Evolutionary conservation across 768 basidiomycete genomes (phyloP), one percentile per base, ranked within the genome.

Genomic region (Inosperma sp.): DNA sequence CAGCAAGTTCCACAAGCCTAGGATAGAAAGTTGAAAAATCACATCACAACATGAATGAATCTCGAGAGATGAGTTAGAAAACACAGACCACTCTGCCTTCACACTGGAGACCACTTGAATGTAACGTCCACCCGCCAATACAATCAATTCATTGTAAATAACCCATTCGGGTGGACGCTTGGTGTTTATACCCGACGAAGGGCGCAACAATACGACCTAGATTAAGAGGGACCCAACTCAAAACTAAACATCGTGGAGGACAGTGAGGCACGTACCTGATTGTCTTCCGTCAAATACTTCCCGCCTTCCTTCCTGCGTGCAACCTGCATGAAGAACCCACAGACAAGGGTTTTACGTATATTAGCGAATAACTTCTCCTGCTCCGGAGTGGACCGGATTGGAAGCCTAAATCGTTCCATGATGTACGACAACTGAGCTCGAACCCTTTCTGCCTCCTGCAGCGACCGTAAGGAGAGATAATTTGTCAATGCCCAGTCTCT

Each of bases 321-420:
- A 9, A 92, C 82, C 65, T 97, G 94, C 94, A 96, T 97, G 72
- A 97, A 99, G 78, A 90, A 99, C 2, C 94, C 96, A 59, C 86
- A 88, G 5, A 89, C 86, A 14, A 98, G 74, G 0, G 87, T 86
- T 67, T 84, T 83, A 29, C 91, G 80, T 51, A 98, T 83, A 58
- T 84, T 84, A 47, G 71, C 56, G 66, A 81, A 87, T 56, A 87
- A 79, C 63, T 84, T 88, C 61, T 75, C 77, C 59, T 87, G 80
- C 58, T 93, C 87, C 22, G 64, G 66, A 2, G 81, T 75, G 6
- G 84, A 83, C 19, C 92, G 66, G 22, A 93, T 64, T 26, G 87
- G 85, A 30, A 95, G 71, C 52, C 93, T 91, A 63, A 78, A 88
- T 29, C 84, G 83, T 69, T 96, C 92, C 95, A 99, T 98, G 5